Conservation (phyloP, 73 alveolate species). For the Effrenium voratum region DNA sequence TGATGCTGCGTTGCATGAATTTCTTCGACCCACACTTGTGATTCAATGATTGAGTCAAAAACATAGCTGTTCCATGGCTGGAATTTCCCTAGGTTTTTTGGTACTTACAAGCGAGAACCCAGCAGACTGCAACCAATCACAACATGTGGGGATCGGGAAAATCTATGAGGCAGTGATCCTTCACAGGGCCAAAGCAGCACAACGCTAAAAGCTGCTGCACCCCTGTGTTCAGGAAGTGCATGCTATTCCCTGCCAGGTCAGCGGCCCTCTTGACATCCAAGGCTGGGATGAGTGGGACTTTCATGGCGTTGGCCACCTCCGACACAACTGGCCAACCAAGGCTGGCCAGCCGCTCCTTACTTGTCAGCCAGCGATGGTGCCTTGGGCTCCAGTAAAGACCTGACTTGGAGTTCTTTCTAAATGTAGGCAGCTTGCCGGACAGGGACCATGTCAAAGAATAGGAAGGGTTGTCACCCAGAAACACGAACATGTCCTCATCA, state of each 20-base stretch:
- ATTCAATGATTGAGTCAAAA: too few relatives aligned
- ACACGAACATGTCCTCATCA: not conserved
- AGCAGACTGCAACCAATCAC: too few relatives aligned
- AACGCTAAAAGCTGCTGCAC: not conserved
- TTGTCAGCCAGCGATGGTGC: not conserved
- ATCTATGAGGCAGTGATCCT: too few relatives aligned
- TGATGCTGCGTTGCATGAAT: too few relatives aligned
- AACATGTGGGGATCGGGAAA: too few relatives aligned
- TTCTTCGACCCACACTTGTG: too few relatives aligned
- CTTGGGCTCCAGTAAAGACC: not conserved
- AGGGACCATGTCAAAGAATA: not conserved
- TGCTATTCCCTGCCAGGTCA: conserved; percentile 8
- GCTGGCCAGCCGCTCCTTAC: not conserved
- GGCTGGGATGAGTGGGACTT: not conserved
- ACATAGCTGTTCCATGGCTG: too few relatives aligned
- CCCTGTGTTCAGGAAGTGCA: not conserved
- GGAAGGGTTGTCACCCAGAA: conserved; percentile 2
- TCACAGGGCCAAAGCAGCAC: not conserved
- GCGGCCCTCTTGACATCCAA: not conserved
- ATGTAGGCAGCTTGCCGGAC: not conserved
- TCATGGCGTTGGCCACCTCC: not conserved
- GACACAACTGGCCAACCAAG: conserved; percentile 13
- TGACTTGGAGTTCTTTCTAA: not conserved
- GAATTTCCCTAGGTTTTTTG: too few relatives aligned
- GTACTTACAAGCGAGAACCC: too few relatives aligned